Evolutionary conservation across 2,329 filamentous ascomycete genomes (phyloP), one percentile per base, ranked within the genome.

Genomic region (Sarocladium kiliense): DNA sequence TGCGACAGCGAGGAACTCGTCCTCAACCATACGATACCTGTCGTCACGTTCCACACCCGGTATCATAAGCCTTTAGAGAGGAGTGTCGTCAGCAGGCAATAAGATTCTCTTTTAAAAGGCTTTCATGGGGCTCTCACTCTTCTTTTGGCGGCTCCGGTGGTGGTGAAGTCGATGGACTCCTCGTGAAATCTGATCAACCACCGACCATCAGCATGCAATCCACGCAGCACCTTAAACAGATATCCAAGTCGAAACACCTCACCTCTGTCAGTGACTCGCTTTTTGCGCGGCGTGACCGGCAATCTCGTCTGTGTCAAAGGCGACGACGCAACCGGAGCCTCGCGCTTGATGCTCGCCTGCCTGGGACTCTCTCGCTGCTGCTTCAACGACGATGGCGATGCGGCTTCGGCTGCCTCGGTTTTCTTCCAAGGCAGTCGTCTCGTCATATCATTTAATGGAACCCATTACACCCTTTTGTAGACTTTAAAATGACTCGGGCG

Each of bases 1-100:
- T 0, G 89, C 89, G 0, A 84, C 81, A 16, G 79, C 72, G 19
- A 87, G 71, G 59, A 94, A 83, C 61, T 93, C 89, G 62, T 94
- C 89, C 68, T 93, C 89, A 0, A 94, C 89, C 87, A 93, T 92
- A 63, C 88, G 85, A 68, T 83, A 93, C 55, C 72, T 73, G 65
- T 92, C 88, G 66, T 94, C 89, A n/a, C 77, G 69, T 3, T 79
- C 74, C n/a, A 80, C 68, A 2, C 84, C 85, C 47, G 83, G 76
- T 2, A 75, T 72, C 87, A 93, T 91, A 65, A 77, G 77, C 27
- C 82, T 85, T n/a, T n/a, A n/a, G n/a, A n/a, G n/a, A n/a, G n/a
- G n/a, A n/a, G n/a, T n/a, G n/a, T n/a, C n/a, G n/a, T n/a, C n/a
- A n/a, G n/a, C n/a, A n/a, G n/a, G n/a, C n/a, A n/a, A n/a, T n/a